A percentile compares a stretch with the other conserved stretches of the same genome.
Evolutionary conservation across 805 yeast genomes (phyloP).

Genomic region (Wickerhamiella lipophila): DNA sequence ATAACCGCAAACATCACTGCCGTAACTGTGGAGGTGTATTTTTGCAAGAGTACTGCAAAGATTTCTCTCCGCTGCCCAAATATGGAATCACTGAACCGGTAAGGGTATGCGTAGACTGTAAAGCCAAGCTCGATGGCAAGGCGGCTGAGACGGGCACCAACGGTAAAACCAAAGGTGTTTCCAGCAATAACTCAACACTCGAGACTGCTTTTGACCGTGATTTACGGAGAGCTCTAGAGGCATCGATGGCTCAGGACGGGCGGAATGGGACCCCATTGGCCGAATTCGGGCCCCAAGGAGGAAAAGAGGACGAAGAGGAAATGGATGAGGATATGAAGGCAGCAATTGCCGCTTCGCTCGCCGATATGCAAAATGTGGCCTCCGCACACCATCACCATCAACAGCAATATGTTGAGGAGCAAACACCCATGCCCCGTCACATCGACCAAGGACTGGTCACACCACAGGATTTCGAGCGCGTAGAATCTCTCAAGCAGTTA

Average conservation of each 20-base stretch:
- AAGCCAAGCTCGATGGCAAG: conserved; percentile 36
- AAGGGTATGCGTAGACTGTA: conserved; percentile 87
- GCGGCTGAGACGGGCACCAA: background rate
- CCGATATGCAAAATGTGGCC: conserved; percentile 38
- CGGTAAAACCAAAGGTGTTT: background rate
- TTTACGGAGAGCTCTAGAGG: conserved; percentile 59
- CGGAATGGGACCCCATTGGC: conserved; percentile 13
- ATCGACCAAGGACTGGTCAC: conserved; percentile 8
- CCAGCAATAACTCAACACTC: conserved; percentile 24
- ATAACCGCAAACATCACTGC: conserved; percentile 92
- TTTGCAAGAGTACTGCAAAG: conserved; percentile 73
- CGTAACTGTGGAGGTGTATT: conserved; percentile 94
- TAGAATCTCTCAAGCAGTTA: conserved; percentile 12
- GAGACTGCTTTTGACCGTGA: conserved; percentile 37
- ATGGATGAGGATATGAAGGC: conserved; percentile 84
- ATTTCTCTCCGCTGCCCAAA: conserved; percentile 57
- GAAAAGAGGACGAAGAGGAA: conserved; percentile 34
- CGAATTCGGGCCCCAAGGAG: background rate
- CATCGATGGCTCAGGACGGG: conserved; percentile 40
- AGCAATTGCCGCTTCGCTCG: conserved; percentile 84
- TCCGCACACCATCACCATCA: background rate
- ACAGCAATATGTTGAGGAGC: background rate
- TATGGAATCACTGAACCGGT: conserved; percentile 82
- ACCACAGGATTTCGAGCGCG: conserved; percentile 12
- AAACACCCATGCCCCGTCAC: conserved; percentile 1